Conservation (phyloP, 1,139 yeast genomes). For the Candida tunisiensis region DNA sequence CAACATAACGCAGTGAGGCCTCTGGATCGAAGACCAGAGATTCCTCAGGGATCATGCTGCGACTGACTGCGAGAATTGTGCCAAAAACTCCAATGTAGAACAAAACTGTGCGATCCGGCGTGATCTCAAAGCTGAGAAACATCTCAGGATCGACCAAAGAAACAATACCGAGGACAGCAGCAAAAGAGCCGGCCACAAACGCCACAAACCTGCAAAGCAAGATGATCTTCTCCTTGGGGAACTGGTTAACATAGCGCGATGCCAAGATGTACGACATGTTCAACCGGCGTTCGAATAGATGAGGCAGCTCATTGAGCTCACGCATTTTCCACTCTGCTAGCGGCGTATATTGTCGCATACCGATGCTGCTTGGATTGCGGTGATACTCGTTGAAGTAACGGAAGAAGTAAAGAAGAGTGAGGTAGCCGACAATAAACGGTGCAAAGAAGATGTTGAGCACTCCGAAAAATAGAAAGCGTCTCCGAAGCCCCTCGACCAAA, state of each 20-base stretch:
- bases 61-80: slow-evolving; percentile 59
- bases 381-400: slow-evolving; percentile 86
- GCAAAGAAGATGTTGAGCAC: slow-evolving; percentile 64
- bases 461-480: slow-evolving; percentile 79
- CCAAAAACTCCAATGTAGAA: slow-evolving; percentile 84
- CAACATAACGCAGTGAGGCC: slow-evolving; percentile 56
- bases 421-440: slow-evolving; percentile 74
- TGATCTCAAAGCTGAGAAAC: slow-evolving; percentile 77
- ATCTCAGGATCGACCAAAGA: slow-evolving; percentile 87
- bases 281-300: slow-evolving; percentile 64
- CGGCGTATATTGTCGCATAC: slow-evolving; percentile 84
- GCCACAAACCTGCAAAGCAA: slow-evolving; percentile 49
- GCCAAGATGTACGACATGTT: slow-evolving; percentile 70
- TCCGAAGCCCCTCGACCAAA: slow-evolving; percentile 50
- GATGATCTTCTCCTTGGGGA: slow-evolving; percentile 70
- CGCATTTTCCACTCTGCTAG: slow-evolving; percentile 90
- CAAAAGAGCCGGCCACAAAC: slow-evolving; percentile 75
- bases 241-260: slow-evolving; percentile 69
- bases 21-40: slow-evolving; percentile 79
- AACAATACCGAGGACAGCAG: slow-evolving; percentile 69
- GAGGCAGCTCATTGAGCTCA: slow-evolving; percentile 86
- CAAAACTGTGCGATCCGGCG: slow-evolving; percentile 62
- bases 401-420: slow-evolving; percentile 69
- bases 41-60: slow-evolving; percentile 42
- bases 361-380: slow-evolving; percentile 69